These are phyloP conservation scores for Teunomyces pallodes DNA, from an alignment of 805 yeast species.

Conservation along the genomic window DNA sequence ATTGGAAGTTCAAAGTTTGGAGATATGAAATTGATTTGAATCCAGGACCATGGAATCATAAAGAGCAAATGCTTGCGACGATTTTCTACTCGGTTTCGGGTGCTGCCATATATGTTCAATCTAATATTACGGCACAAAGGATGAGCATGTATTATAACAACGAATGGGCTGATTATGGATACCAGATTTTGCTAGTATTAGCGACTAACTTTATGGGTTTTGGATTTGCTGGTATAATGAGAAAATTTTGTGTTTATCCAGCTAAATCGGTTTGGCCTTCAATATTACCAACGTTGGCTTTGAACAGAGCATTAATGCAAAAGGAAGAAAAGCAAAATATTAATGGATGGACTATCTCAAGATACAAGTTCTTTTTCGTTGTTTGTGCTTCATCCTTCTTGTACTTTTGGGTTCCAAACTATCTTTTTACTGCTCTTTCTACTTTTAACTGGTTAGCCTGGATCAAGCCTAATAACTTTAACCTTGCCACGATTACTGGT, in stretches of 20 bases:
- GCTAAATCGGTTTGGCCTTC: slow-evolving; percentile 53
- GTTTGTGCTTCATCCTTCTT: slow-evolving; percentile 17
- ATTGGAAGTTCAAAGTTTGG: slow-evolving; percentile 18
- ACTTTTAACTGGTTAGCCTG: slow-evolving; percentile 56
- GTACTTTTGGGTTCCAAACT: slow-evolving; percentile 44
- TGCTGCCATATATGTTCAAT: slow-evolving; percentile 20
- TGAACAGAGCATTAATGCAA: slow-evolving; percentile 23
- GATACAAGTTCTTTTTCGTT: slow-evolving; percentile 19
- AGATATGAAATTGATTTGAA: slow-evolving; percentile 30
- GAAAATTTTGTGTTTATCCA: slow-evolving; percentile 46
- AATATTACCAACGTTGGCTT: slow-evolving; percentile 26
- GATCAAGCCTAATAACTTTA: slow-evolving; percentile 53
- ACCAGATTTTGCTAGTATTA: slow-evolving; percentile 12
- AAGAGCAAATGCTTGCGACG: slow-evolving; percentile 67
- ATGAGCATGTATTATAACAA: slow-evolving; percentile 23
- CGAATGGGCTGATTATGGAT: slow-evolving; percentile 19
- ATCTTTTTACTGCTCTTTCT: slow-evolving; percentile 40
- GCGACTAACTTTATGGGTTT: slow-evolving; percentile 16
- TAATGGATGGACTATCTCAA: slow-evolving; percentile 31
- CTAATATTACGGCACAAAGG: slow-evolving; percentile 21
- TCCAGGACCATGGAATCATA: slow-evolving; percentile 63
- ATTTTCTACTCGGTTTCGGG: slow-evolving; percentile 35
- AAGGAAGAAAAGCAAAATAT: slow-evolving; percentile 25
- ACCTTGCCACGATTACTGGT: slow-evolving; percentile 50
- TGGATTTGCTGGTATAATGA: slow-evolving; percentile 16